Evolutionary conservation across 345 rosid species (phyloP).

Genomic region (Linum usitatissimum): DNA sequence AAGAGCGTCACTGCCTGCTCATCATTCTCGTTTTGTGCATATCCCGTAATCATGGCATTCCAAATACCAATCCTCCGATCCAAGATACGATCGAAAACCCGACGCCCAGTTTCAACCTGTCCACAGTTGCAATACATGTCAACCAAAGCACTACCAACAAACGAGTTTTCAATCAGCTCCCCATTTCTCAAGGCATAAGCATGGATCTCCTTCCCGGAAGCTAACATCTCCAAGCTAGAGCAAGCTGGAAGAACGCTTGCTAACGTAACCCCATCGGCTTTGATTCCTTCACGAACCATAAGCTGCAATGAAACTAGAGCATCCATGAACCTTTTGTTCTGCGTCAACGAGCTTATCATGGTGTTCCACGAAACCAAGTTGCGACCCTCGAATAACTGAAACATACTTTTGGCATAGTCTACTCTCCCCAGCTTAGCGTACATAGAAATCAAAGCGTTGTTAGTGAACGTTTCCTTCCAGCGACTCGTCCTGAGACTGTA

Average conservation of each 20-base stretch:
- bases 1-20: constrained; percentile 58
- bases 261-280: constrained; percentile 65
- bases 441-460: constrained; percentile 74
- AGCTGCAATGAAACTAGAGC: constrained; percentile 37
- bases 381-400: constrained; percentile 43
- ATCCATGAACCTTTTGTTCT: constrained; percentile 49
- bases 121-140: constrained; percentile 90
- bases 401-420: constrained; percentile 31
- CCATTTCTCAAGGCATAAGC: constrained; percentile 65
- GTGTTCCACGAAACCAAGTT: constrained; percentile 87
- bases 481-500: constrained; percentile 53
- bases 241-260: constrained; percentile 89
- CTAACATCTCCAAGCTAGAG: constrained; percentile 51
- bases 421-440: constrained; percentile 59
- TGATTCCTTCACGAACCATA: constrained; percentile 51
- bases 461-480: constrained; percentile 38
- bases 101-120: constrained; percentile 46
- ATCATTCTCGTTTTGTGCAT: constrained; percentile 60
- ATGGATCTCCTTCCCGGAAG: constrained; percentile 68
- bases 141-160: constrained; percentile 80
- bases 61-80: constrained; percentile 49
- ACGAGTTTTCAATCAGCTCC: constrained; percentile 52
- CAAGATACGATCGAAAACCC: constrained; percentile 41
- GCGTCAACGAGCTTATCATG: constrained; percentile 54
- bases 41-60: constrained; percentile 94